phyloP scores from a whole-genome alignment of 192 early-diverging fungal genomes.

The Umbelopsis sp. region DNA sequence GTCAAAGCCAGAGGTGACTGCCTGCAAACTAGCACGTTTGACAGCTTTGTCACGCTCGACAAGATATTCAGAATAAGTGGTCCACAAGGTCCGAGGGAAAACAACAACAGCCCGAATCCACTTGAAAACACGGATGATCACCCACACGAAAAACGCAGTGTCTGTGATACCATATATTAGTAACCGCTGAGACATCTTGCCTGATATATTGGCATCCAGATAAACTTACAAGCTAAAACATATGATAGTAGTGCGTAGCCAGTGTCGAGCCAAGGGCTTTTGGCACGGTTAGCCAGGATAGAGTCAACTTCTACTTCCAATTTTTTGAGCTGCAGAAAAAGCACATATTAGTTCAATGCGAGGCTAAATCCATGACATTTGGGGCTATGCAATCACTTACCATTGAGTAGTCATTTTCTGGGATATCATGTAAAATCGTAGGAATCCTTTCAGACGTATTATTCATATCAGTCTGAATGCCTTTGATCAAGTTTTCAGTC shows the following conservation, averaged over 20 bases:
- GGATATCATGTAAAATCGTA: constrained; percentile 35
- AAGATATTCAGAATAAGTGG: constrained; percentile 20
- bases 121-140: constrained; percentile 22
- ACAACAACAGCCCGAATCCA: constrained; percentile 8
- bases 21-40: constrained; percentile 9
- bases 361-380: neutral
- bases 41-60: constrained; percentile 20
- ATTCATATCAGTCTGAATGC: constrained; percentile 32
- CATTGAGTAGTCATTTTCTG: constrained; percentile 33
- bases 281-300: constrained; percentile 38
- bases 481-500: constrained; percentile 27
- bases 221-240: constrained; percentile 33
- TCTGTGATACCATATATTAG: neutral
- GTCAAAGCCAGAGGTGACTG: constrained; percentile 2
- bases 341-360: neutral
- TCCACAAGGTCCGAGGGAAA: constrained; percentile 25
- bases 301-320: constrained; percentile 39
- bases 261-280: constrained; percentile 40
- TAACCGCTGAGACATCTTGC: neutral
- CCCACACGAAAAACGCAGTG: constrained; percentile 22
- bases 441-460: constrained; percentile 27
- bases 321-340: constrained; percentile 30
- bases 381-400: constrained; percentile 13
- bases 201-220: too few species aligned
- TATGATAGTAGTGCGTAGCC: constrained; percentile 37